Percentiles rank a stretch among this genome's conserved stretches.
phyloP scores from a whole-genome alignment of 1,139 yeast genomes.

The Chernovozyma aurita region DNA sequence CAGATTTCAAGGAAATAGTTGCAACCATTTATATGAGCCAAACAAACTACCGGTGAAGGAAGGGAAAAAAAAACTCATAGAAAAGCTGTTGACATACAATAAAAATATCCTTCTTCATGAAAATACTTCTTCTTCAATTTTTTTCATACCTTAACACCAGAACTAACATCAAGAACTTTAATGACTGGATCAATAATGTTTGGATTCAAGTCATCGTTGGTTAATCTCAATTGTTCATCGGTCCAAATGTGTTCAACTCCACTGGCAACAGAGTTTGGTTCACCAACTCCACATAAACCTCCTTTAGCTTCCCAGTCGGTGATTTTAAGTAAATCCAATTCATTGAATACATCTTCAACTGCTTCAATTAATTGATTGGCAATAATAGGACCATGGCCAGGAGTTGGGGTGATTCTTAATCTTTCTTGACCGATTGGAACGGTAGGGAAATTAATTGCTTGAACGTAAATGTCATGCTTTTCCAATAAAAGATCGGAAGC shows the following conservation, averaged over 20 bases:
- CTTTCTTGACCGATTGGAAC: slow-evolving; percentile 96
- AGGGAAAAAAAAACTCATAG: slow-evolving; percentile 1
- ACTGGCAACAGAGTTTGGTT: slow-evolving; percentile 31
- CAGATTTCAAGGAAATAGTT: too few relatives aligned
- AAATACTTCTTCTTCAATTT: background rate
- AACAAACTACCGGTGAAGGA: background rate
- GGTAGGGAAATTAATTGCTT: slow-evolving; percentile 97
- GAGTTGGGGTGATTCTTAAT: slow-evolving; percentile 95
- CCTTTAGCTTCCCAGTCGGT: slow-evolving; percentile 75
- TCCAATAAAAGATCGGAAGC: slow-evolving; percentile 87
- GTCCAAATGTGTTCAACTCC: slow-evolving; percentile 72
- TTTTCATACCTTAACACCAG: slow-evolving; percentile 42
- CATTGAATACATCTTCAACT: slow-evolving; percentile 74
- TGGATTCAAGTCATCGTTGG: slow-evolving; percentile 57
- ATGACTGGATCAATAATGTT: slow-evolving; percentile 61
- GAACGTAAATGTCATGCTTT: slow-evolving; percentile 86
- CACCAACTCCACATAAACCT: slow-evolving; percentile 89
- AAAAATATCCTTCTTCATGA: background rate
- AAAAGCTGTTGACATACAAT: background rate
- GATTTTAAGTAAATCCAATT: slow-evolving; percentile 70
- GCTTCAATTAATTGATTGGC: slow-evolving; percentile 75
- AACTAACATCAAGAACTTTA: slow-evolving; percentile 60
- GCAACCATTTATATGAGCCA: slow-evolving; percentile 1
- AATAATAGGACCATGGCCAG: slow-evolving; percentile 81
- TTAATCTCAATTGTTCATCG: slow-evolving; percentile 62